Percentiles rank a stretch among this genome's conserved stretches.
Evolutionary conservation across 805 yeast species (phyloP).

Genomic region (Sugiyamaella americana): DNA sequence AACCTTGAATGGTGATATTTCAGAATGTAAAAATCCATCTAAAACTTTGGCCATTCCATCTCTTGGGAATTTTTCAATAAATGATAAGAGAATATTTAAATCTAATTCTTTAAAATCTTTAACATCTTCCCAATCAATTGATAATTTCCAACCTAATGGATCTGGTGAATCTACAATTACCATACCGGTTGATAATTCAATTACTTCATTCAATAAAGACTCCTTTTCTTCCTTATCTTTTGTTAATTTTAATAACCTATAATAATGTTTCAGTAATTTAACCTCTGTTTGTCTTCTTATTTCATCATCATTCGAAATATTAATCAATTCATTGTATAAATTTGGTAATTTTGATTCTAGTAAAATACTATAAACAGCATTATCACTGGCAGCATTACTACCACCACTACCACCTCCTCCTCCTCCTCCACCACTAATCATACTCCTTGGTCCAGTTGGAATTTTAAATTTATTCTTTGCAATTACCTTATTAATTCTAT

Average conservation of each 20-base stretch:
- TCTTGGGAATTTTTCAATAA: constrained; percentile 48
- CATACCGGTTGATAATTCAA: constrained; percentile 62
- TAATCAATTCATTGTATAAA: constrained; percentile 51
- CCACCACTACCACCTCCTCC: too few species aligned
- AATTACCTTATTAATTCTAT: constrained; percentile 20
- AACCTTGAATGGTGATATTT: constrained; percentile 50
- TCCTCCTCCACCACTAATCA: constrained; percentile 15
- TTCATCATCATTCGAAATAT: constrained; percentile 55
- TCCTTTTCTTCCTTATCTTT: constrained; percentile 41
- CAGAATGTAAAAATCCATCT: constrained; percentile 60
- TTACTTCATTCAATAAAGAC: constrained; percentile 38
- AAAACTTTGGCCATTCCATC: constrained; percentile 60
- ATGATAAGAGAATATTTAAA: constrained; percentile 39
- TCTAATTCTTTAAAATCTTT: constrained; percentile 45
- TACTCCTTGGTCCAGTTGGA: neutral
- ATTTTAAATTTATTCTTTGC: constrained; percentile 21
- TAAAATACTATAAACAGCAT: constrained; percentile 43
- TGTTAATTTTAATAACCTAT: constrained; percentile 46
- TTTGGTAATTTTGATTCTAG: constrained; percentile 45
- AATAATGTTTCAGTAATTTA: constrained; percentile 50
- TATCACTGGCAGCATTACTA: too few species aligned
- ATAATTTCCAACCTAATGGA: constrained; percentile 62
- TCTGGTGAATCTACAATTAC: constrained; percentile 58
- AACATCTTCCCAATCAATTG: constrained; percentile 69
- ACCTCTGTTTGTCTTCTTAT: constrained; percentile 56